Evolutionary conservation across 495 filamentous ascomycete species (phyloP).

Genomic region (Stereocaulon alpinum): DNA sequence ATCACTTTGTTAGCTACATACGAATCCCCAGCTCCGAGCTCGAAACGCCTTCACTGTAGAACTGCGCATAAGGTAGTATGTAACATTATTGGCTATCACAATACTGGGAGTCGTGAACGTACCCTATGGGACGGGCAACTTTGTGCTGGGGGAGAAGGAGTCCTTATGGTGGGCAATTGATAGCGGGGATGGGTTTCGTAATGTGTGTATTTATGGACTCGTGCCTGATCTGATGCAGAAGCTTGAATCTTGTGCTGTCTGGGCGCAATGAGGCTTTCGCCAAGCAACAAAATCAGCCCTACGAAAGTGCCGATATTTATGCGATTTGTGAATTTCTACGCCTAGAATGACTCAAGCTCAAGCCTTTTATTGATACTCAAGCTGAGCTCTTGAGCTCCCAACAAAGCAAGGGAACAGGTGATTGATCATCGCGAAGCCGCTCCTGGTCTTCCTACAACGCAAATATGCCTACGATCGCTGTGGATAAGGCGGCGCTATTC

Average conservation of each 20-base stretch:
- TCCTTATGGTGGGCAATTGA: slow-evolving; percentile 4
- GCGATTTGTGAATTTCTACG: background rate
- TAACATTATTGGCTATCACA: background rate
- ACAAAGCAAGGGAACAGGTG: background rate
- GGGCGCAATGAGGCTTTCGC: slow-evolving; percentile 7
- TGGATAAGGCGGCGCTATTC: slow-evolving; percentile 92
- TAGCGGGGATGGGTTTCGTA: background rate
- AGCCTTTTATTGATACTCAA: background rate
- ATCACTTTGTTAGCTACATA: background rate
- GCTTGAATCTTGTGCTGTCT: slow-evolving; percentile 2
- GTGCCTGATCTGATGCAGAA: slow-evolving; percentile 1
- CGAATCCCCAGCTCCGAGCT: background rate
- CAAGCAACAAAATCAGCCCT: slow-evolving; percentile 14
- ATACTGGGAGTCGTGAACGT: background rate
- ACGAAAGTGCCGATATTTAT: background rate
- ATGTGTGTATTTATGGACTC: slow-evolving; percentile 1
- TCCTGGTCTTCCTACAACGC: background rate
- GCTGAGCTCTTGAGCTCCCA: background rate
- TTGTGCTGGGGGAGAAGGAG: background rate
- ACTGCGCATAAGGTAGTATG: background rate
- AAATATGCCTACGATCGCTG: slow-evolving; percentile 75
- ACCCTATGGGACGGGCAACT: background rate
- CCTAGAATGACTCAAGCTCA: background rate
- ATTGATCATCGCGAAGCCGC: background rate
- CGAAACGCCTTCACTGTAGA: background rate